Evolutionary conservation across 2,329 filamentous ascomycete species (phyloP).

Genomic region (Cladosporium sp.): DNA sequence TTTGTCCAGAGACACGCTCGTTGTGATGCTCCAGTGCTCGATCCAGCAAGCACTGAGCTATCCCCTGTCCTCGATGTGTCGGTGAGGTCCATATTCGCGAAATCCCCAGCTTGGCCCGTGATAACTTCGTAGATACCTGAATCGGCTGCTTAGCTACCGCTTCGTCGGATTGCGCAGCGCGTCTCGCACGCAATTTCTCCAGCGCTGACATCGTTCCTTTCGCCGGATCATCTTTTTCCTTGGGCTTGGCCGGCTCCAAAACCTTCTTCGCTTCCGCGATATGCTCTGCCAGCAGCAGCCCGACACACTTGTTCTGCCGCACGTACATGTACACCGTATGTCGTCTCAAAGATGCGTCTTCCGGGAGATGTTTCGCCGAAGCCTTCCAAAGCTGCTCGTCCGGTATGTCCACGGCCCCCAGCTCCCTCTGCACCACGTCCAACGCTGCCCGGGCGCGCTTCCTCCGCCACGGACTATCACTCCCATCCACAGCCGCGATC

Average conservation of each 20-base stretch:
- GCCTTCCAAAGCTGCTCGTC: conserved; percentile 54
- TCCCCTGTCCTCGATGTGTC: conserved; percentile 49
- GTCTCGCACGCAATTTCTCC: conserved; percentile 9
- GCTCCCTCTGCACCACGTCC: conserved; percentile 56
- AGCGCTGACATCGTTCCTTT: conserved; percentile 3
- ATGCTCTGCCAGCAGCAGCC: conserved; percentile 54
- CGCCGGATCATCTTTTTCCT: not conserved
- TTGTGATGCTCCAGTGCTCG: conserved; percentile 20
- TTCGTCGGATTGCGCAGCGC: conserved; percentile 10
- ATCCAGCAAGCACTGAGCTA: conserved; percentile 53
- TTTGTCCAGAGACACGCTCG: not conserved
- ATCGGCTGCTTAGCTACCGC: conserved; percentile 15
- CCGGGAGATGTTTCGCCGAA: conserved; percentile 27
- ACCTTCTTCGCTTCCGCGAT: conserved; percentile 53
- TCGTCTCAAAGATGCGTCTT: conserved; percentile 22
- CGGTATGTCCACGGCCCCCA: conserved; percentile 54
- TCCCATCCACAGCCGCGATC: conserved; percentile 53
- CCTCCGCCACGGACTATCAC: conserved; percentile 46
- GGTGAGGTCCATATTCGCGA: conserved; percentile 61
- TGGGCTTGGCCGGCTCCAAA: conserved; percentile 23
- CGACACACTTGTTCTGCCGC: conserved; percentile 55
- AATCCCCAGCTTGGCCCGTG: conserved; percentile 51
- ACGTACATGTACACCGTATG: conserved; percentile 59
- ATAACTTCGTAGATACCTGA: conserved; percentile 15
- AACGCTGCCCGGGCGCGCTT: conserved; percentile 50